These are phyloP conservation scores for Cantharellus anzutake DNA, from an alignment of 768 basidiomycete species.

Conservation along the genomic window DNA sequence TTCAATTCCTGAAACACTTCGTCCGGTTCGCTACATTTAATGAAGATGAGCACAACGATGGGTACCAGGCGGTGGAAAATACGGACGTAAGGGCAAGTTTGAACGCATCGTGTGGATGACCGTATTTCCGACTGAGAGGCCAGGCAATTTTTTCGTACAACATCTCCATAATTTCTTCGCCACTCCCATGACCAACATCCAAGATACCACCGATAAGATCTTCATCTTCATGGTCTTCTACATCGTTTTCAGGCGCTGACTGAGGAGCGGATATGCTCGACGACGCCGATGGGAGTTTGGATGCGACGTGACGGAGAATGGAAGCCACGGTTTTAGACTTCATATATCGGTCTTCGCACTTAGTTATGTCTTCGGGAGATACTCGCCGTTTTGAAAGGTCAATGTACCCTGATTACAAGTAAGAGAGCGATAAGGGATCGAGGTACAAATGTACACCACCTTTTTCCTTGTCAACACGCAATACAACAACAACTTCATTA, in stretches of 20 bases:
- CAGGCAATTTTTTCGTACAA: slow-evolving; percentile 84
- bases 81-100: slow-evolving; percentile 78
- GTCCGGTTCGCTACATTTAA: slow-evolving; percentile 38
- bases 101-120: slow-evolving; percentile 95
- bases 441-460: slow-evolving; percentile 25
- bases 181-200: slow-evolving; percentile 26
- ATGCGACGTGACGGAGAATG: slow-evolving; percentile 80
- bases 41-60: not conserved
- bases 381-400: slow-evolving; percentile 97
- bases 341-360: slow-evolving; percentile 96
- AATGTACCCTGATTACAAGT: slow-evolving; percentile 57
- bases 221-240: slow-evolving; percentile 24
- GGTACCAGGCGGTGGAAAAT: not conserved
- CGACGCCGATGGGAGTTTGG: slow-evolving; percentile 38
- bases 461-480: slow-evolving; percentile 98
- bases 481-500: slow-evolving; percentile 96
- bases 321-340: slow-evolving; percentile 93
- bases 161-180: slow-evolving; percentile 64
- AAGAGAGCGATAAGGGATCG: not conserved
- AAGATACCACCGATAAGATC: slow-evolving; percentile 24
- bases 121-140: slow-evolving; percentile 83
- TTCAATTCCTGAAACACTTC: slow-evolving; percentile 60
- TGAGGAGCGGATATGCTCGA: slow-evolving; percentile 10
- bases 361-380: slow-evolving; percentile 94
- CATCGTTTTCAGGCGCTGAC: slow-evolving; percentile 21